phyloP scores from a whole-genome alignment of 768 basidiomycete species.

The Tricholoma furcatifolium region DNA sequence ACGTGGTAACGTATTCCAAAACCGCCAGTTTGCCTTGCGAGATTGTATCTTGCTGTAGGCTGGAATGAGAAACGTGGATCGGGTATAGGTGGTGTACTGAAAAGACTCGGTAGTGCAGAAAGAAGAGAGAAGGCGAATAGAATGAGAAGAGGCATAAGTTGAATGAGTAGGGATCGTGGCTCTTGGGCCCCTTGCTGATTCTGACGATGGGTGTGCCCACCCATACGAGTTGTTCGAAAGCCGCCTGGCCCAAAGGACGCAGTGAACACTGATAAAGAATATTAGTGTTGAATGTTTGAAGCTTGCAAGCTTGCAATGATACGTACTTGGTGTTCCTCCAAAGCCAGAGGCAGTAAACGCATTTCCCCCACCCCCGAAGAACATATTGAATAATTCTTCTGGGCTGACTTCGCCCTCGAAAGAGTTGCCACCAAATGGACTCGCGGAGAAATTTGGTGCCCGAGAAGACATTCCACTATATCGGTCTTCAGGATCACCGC shows the following conservation, averaged over 20 bases:
- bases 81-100: constrained; percentile 62
- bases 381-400: constrained; percentile 98
- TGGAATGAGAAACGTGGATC: constrained; percentile 82
- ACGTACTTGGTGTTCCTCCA: constrained; percentile 55
- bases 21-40: constrained; percentile 68
- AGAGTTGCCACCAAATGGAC: constrained; percentile 48
- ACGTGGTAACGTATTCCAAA: constrained; percentile 84
- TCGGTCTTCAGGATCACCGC: constrained; percentile 87
- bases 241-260: constrained; percentile 81
- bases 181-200: constrained; percentile 35
- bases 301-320: not conserved
- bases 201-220: constrained; percentile 36
- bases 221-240: constrained; percentile 69
- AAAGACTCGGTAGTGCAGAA: constrained; percentile 75
- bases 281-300: not conserved
- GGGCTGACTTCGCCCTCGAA: constrained; percentile 90
- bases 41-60: constrained; percentile 56
- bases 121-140: constrained; percentile 84
- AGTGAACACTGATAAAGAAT: constrained; percentile 56
- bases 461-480: constrained; percentile 66
- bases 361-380: constrained; percentile 80
- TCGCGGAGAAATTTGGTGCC: constrained; percentile 48
- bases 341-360: constrained; percentile 46
- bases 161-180: constrained; percentile 63
- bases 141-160: constrained; percentile 82